Evolutionary conservation across 2,329 filamentous ascomycete species (phyloP), one percentile per base, ranked within the genome.

Genomic region (Bipolaris oryzae): DNA sequence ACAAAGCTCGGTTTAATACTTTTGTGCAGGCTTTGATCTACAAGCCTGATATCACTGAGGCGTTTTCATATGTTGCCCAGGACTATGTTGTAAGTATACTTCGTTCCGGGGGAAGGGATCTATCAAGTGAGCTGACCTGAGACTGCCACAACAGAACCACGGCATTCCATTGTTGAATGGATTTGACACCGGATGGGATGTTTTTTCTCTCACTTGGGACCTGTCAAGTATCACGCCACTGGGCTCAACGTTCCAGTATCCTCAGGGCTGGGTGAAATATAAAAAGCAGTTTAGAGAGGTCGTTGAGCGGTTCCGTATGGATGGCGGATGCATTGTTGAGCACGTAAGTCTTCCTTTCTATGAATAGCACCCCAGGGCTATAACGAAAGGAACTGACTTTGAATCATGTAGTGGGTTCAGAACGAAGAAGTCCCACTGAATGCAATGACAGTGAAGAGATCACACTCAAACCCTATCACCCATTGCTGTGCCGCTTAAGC

Each of bases 241-340:
- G 7, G 51, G 66, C 6, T 70, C 64, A 3, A 53, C 59, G 9
- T 71, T 69, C 57, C 62, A 64, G 45, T 20, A 38, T 11, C 57
- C 59, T 1, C 63, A 67, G 48, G 62, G 70, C 21, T 73, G 70
- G 69, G 43, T 74, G 53, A 67, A 72, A 16, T 73, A 74, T 28
- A 43, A 53, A 13, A 61, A 2, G 13, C 21, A 31, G 9, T 71
- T 70, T 60, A 68, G 69, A 3, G 58, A 60, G 33, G 50, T 72
- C 6, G 65, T 74, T 13, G 71, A 72, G 60, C 58, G 70, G 16
- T 74, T 62, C 57, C 48, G 71, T 10, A 73, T 70, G 71, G 71
- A 72, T 54, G 64, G 55, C 15, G 70, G 68, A 7, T 74, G 71
- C 41, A 72, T 74, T 46, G 70, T 57, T 60, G 71, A 73, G 50